These are phyloP conservation scores for Fomitopsis betulina DNA, from an alignment of 1,284 basidiomycete species.

Conservation along the genomic window DNA sequence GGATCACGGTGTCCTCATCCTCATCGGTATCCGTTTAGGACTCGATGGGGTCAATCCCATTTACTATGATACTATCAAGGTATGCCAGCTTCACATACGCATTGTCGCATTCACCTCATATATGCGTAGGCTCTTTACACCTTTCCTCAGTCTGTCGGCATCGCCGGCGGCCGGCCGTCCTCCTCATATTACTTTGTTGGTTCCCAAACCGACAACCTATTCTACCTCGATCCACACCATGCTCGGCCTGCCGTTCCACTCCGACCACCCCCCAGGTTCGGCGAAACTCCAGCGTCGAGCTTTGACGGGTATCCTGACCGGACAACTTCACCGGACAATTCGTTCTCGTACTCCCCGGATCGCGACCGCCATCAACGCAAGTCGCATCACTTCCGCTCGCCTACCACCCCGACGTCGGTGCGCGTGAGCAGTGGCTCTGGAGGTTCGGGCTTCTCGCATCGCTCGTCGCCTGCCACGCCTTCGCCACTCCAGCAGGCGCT, in stretches of 20 bases:
- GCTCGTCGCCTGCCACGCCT: constrained; percentile 40
- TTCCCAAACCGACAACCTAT: constrained; percentile 82
- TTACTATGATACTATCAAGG: constrained; percentile 94
- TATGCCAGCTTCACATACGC: constrained; percentile 29
- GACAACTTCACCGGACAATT: constrained; percentile 24
- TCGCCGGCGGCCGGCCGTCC: constrained; percentile 91
- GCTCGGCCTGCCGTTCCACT: constrained; percentile 79
- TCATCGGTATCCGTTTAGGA: constrained; percentile 86
- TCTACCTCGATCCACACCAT: constrained; percentile 97
- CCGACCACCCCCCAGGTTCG: constrained; percentile 41
- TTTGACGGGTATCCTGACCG: constrained; percentile 13
- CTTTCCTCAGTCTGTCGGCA: constrained; percentile 93
- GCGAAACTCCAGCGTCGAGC: constrained; percentile 9
- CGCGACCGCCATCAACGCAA: constrained; percentile 25
- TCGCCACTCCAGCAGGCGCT: constrained; percentile 61
- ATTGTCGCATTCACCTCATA: constrained; percentile 2
- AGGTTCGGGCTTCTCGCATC: constrained; percentile 52
- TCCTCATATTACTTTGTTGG: constrained; percentile 99
- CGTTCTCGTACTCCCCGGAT: constrained; percentile 16
- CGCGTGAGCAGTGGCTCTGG: constrained; percentile 34
- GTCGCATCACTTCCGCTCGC: constrained; percentile 32
- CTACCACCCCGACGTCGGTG: constrained; percentile 51
- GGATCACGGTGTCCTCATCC: constrained; percentile 78
- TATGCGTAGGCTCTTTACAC: constrained; percentile 72
- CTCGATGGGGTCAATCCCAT: constrained; percentile 93